Base-by-base conservation (phyloP, 2,329 filamentous ascomycete genomes). In the Emmonsiellopsis sp. region DNA sequence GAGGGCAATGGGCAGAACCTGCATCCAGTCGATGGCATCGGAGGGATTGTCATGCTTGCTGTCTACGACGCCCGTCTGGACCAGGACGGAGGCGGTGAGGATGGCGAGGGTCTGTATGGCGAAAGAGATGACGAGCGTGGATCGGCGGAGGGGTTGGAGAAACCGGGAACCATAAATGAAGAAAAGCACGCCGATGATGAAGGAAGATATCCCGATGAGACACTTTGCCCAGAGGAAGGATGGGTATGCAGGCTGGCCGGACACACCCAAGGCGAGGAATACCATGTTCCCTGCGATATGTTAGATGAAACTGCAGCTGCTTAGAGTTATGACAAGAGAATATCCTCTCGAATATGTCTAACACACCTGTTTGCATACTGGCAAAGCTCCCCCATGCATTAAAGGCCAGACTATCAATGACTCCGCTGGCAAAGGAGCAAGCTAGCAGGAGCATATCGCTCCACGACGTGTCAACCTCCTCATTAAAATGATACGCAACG, bases 161-260 rank as follows among this genome's bases (percentile, higher is more conserved):
- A 60, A 52, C 5, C 70, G 65, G 20, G 65, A 66, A 6, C 67
- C 49, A 26, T 65, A 58, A 45, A 65, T 70, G 62, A 73, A 74
- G 59, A 72, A 65, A 34, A 75, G 43, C 16, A 68, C 68, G 55
- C 71, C 67, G 9, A 63, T 15, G n/a, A 72, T 55, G 58, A 73
- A 75, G 34, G 67, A 61, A 7, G 55, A 57, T 1, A 75, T 62
- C n/a, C 71, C 65, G 16, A 69, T 67, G 35, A 74, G 64, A 3
- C 70, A 71, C 57, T 74, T 74, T 56, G 69, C 67, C 67, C 71
- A 74, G 43, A 69, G 67, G 50, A 69, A 70, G 5, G 63, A 60
- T 34, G 71, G 70, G 37, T 66, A 65, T 32, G 62, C 57, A n/a
- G 71, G 72, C 55, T 73, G 70, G 8, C 68, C 65, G 5, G 69